phyloP scores from a whole-genome alignment of 1,284 basidiomycete genomes.

The Athelia sp. region DNA sequence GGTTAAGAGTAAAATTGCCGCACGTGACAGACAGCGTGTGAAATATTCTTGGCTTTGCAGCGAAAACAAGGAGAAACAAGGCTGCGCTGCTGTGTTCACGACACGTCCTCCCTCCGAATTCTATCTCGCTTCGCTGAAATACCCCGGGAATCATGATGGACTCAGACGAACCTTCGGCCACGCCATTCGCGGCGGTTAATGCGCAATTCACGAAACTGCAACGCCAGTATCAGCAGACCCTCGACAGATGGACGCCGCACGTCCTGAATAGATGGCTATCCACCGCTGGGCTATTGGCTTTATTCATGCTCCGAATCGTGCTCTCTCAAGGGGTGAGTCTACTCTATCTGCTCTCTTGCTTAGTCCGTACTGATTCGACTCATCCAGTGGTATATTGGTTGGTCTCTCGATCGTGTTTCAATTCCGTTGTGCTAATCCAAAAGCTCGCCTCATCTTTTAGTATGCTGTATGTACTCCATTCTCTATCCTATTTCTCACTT shows the following conservation, averaged over 20 bases:
- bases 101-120: not conserved
- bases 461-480: conserved; percentile 54
- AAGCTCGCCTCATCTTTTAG: conserved; percentile 26
- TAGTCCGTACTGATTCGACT: conserved; percentile 5
- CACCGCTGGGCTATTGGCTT: conserved; percentile 63
- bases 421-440: not conserved
- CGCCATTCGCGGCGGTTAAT: not conserved
- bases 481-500: not conserved
- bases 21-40: too few species aligned
- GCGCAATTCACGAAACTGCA: conserved; percentile 17
- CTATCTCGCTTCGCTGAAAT: not conserved
- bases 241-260: conserved; percentile 92
- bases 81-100: not conserved
- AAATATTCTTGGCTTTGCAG: too few species aligned
- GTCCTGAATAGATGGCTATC: conserved; percentile 86
- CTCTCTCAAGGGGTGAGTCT: conserved; percentile 83
- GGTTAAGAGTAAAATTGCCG: too few species aligned
- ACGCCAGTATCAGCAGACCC: conserved; percentile 75
- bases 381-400: conserved; percentile 87
- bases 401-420: conserved; percentile 20
- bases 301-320: conserved; percentile 89
- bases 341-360: conserved; percentile 1
- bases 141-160: not conserved
- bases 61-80: too few species aligned
- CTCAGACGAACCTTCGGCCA: not conserved